Percentiles rank a stretch among this genome's conserved stretches.
Conservation (phyloP, 1,284 basidiomycete genomes). For the Ustilago sp. region DNA sequence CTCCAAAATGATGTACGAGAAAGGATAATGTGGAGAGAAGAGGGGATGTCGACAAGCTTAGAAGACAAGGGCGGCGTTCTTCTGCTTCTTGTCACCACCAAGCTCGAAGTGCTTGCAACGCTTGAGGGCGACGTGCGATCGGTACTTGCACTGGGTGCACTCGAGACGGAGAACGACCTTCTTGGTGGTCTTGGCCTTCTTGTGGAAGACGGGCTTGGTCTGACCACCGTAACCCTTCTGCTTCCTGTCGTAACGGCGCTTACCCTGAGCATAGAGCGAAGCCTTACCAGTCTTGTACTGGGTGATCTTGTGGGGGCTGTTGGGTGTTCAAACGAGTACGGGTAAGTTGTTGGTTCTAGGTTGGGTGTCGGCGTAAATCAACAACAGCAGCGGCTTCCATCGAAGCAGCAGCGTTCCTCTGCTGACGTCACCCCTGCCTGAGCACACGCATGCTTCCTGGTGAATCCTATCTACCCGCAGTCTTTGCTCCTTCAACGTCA, state of each 20-base stretch:
- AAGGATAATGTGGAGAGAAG: neutral
- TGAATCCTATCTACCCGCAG: too few relatives aligned
- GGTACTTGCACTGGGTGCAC: conserved; percentile 99
- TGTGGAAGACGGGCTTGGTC: conserved; percentile 99
- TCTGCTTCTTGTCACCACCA: conserved; percentile 99
- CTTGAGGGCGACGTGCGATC: conserved; percentile 81
- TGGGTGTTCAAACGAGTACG: neutral
- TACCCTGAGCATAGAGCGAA: conserved; percentile 83
- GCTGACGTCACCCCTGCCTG: too few relatives aligned
- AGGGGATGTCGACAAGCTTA: conserved; percentile 41
- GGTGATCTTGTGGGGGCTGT: conserved; percentile 69
- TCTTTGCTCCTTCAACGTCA: too few relatives aligned
- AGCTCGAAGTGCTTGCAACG: conserved; percentile 99
- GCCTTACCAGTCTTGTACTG: conserved; percentile 71
- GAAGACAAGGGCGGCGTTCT: conserved; percentile 92
- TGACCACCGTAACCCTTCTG: conserved; percentile 99
- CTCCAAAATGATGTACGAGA: conserved; percentile 9
- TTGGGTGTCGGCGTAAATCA: neutral
- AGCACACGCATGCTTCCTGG: too few relatives aligned
- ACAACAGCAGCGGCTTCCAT: neutral
- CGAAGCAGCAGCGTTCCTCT: neutral
- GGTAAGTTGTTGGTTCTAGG: conserved; percentile 12
- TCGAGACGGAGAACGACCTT: conserved; percentile 98
- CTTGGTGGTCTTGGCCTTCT: conserved; percentile 91
- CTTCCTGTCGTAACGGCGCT: conserved; percentile 98